These are phyloP conservation scores for Albophoma yamanashiensis DNA, from an alignment of 2,329 filamentous ascomycete genomes.

Conservation along the genomic window DNA sequence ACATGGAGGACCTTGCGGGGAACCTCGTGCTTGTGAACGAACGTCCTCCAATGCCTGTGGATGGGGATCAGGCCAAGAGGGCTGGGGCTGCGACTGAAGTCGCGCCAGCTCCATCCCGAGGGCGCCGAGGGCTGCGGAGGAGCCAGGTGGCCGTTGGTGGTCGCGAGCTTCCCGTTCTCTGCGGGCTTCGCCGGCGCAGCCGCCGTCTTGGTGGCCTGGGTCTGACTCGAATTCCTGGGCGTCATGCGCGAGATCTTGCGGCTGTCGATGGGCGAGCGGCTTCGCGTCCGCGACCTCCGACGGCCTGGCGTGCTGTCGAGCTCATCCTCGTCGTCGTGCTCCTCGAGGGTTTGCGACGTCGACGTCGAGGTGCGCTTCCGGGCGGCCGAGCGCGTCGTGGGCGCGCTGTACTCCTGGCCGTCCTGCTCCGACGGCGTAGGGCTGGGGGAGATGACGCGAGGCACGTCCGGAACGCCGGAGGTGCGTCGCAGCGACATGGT, in stretches of 20 bases:
- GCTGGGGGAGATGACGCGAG: slow-evolving; percentile 82
- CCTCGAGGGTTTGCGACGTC: slow-evolving; percentile 49
- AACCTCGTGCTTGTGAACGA: slow-evolving; percentile 95
- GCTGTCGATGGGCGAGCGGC: slow-evolving; percentile 53
- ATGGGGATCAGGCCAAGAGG: slow-evolving; percentile 92
- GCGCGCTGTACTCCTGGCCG: slow-evolving; percentile 48
- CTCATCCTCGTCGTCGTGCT: slow-evolving; percentile 42
- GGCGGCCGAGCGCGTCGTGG: slow-evolving; percentile 66
- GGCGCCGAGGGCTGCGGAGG: slow-evolving; percentile 51
- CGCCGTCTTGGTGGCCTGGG: slow-evolving; percentile 15
- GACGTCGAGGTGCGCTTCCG: slow-evolving; percentile 45
- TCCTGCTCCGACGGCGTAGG: slow-evolving; percentile 43
- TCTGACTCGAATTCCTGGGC: slow-evolving; percentile 30
- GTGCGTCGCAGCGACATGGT: slow-evolving; percentile 42
- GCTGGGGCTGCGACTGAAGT: slow-evolving; percentile 83
- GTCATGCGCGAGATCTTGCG: slow-evolving; percentile 44
- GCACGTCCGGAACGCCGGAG: slow-evolving; percentile 59
- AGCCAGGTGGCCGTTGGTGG: slow-evolving; percentile 56
- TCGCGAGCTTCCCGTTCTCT: slow-evolving; percentile 21
- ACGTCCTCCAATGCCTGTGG: slow-evolving; percentile 79
- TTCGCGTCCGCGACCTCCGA: slow-evolving; percentile 58
- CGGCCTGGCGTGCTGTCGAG: slow-evolving; percentile 34
- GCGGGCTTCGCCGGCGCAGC: slow-evolving; percentile 13
- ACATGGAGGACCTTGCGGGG: slow-evolving; percentile 89
- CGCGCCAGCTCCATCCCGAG: slow-evolving; percentile 66